Conservation (phyloP, 202 grass and related monocot species). For the Panicum virgatum region DNA sequence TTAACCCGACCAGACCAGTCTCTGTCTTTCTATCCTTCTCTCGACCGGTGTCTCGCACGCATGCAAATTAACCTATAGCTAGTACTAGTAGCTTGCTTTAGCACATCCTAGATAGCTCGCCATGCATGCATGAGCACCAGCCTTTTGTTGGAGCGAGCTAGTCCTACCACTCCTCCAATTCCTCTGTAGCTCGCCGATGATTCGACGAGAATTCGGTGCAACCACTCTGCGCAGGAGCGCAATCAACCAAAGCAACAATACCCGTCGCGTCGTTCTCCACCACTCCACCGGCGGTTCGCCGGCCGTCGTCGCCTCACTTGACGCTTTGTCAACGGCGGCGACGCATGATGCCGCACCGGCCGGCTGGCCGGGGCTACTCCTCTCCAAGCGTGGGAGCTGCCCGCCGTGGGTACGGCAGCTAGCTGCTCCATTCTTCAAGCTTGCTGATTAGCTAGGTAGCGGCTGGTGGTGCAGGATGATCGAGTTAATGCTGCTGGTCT, state of each 20-base stretch:
- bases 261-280: not conserved
- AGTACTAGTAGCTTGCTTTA: not conserved
- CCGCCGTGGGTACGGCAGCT: constrained; percentile 30
- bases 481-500: not conserved
- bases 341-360: constrained; percentile 41
- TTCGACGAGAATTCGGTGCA: constrained; percentile 28
- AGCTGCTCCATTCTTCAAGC: constrained; percentile 42
- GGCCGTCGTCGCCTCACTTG: constrained; percentile 7
- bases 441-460: not conserved
- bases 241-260: not conserved
- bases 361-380: not conserved
- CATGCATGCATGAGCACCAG: constrained; percentile 18
- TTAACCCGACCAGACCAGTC: not conserved
- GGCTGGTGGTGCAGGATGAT: not conserved
- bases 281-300: not conserved
- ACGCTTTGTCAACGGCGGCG: constrained; percentile 27
- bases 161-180: not conserved
- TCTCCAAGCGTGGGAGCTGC: too few relatives aligned
- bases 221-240: constrained; percentile 16
- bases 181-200: not conserved
- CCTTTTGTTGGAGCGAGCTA: not conserved
- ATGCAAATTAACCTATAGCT: not conserved
- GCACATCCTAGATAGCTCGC: too few relatives aligned
- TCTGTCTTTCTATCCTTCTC: not conserved
- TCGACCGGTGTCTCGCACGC: not conserved